Evolutionary conservation across 345 rosid species (phyloP), one percentile per base, ranked within the genome.

Genomic region (Camelina sativa): DNA sequence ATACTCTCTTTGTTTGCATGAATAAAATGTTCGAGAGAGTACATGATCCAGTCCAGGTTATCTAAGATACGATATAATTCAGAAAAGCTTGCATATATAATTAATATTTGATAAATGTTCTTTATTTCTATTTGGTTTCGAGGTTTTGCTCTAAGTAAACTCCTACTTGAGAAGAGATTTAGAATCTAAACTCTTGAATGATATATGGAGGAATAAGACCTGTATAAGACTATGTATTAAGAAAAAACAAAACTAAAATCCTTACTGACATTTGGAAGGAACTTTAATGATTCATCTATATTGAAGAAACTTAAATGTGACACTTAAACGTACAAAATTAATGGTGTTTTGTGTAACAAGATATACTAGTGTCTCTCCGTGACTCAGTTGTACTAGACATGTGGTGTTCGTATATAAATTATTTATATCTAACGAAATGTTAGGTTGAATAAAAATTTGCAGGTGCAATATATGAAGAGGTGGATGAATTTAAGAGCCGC

Each of bases 401-500:
- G 16, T 72, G 68, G 11, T 72, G 68, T 25, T 61, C 13, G 56
- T 55, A 46, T 17, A 20, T 44, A 64, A 32, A 20, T 66, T 0
- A 66, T 57, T 35, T 57, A 61, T 58, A 41, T 8, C 8, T 13
- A 59, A 40, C 28, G 59, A 61, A 52, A 8, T 25, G 20, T 52
- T 40, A 41, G 73, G 70, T 61, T 62, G 11, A 23, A 52, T 52
- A 19, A 38, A 62, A 60, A 48, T 41, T 22, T 65, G 59, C 62
- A 64, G 30, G 5, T 28, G 69, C 48, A 61, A 46, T 25, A 46
- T 46, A 43, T 70, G 10, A 62, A 53, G 34, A 53, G 23, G 51
- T 56, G 44, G 65, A 12, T 34, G 52, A 69, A 69, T 62, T 76
- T 19, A 76, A 70, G 80, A 76, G 62, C 80, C 80, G 76, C 57